Evolutionary conservation across 441 rosid genomes (phyloP).

Genomic region (Eruca vesicaria): DNA sequence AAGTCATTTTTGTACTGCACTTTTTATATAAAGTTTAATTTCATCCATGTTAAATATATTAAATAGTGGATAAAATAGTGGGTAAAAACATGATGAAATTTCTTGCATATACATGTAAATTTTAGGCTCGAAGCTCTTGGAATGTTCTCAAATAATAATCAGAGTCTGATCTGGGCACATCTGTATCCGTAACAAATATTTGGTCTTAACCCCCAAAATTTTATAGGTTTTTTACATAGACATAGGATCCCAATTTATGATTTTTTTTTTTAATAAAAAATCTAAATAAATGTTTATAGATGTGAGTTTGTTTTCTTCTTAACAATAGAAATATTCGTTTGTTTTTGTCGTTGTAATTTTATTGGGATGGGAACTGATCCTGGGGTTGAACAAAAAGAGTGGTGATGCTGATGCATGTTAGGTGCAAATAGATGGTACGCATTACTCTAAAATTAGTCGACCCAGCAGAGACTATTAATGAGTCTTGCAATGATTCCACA

Average conservation of each 20-base stretch:
- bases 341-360: neutral
- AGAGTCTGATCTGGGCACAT: too few species aligned
- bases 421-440: conserved; percentile 18
- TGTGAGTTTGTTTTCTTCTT: neutral
- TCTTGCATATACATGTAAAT: neutral
- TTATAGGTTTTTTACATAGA: too few species aligned
- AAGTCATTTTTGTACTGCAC: neutral
- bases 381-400: neutral
- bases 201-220: too few species aligned
- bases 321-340: neutral
- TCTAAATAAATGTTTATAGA: neutral
- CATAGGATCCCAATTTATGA: too few species aligned
- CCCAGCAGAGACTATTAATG: conserved; percentile 11
- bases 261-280: too few species aligned
- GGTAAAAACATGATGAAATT: neutral
- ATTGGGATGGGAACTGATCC: conserved; percentile 5
- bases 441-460: conserved; percentile 5
- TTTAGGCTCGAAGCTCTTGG: neutral
- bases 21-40: neutral
- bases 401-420: too few species aligned
- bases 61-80: neutral
- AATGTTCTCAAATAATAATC: neutral
- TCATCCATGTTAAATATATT: neutral
- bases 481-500: conserved; percentile 17
- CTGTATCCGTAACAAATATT: too few species aligned